Conservation (phyloP, 169 alveolate species). For the Perkinsus chesapeaki region DNA sequence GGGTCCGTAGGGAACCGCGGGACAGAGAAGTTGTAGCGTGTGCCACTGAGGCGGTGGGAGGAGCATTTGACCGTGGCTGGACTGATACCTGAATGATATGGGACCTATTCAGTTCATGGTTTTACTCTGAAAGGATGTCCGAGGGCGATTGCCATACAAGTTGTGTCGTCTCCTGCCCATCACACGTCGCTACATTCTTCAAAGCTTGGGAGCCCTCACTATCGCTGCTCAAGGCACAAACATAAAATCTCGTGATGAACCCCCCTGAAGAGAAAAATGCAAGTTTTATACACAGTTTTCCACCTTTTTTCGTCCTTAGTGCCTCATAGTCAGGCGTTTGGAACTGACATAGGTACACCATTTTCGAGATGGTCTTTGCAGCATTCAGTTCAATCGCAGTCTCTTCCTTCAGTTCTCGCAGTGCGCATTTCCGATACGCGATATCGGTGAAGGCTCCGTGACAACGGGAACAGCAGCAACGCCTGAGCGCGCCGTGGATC, state of each 20-base stretch:
- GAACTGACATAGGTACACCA: background rate
- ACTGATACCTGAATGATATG: background rate
- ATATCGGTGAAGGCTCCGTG: background rate
- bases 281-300: background rate
- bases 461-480: background rate
- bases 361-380: background rate
- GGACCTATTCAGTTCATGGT: too few relatives aligned
- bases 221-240: background rate
- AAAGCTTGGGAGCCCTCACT: background rate
- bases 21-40: background rate
- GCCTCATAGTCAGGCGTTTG: background rate
- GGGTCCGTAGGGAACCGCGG: background rate
- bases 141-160: background rate
- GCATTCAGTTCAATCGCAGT: background rate
- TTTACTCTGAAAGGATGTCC: background rate
- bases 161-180: background rate
- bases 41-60: background rate
- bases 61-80: background rate
- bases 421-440: background rate
- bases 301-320: background rate
- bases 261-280: background rate
- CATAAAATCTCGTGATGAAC: background rate
- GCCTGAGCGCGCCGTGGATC: background rate
- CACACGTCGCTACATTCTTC: background rate
- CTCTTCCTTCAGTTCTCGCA: background rate